These are phyloP conservation scores for Aspergillus transmontanensis DNA, from an alignment of 2,329 filamentous ascomycete species.

Conservation along the genomic window DNA sequence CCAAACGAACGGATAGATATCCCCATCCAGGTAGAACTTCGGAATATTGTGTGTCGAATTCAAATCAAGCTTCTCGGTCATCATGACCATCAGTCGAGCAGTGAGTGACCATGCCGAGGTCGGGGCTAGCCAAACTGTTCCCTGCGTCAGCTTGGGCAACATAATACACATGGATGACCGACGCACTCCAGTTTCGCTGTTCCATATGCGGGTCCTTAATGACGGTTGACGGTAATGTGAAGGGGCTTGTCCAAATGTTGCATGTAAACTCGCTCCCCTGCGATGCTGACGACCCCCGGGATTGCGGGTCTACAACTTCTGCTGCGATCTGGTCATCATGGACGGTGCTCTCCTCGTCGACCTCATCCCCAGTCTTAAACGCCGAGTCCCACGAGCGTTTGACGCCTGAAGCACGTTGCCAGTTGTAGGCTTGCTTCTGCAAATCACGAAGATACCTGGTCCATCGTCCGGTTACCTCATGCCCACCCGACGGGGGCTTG, in stretches of 20 bases:
- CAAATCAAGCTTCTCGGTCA: background rate
- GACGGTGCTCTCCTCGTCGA: background rate
- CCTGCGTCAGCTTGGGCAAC: background rate
- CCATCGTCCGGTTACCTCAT: background rate
- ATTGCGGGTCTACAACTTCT: background rate
- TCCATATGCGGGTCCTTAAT: background rate
- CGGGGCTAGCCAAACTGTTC: background rate
- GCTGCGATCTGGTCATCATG: background rate
- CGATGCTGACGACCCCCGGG: background rate
- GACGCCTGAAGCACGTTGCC: background rate
- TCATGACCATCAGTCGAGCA: background rate
- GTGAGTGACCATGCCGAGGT: background rate
- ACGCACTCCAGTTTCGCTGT: background rate
- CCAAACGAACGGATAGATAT: background rate
- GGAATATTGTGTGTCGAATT: background rate
- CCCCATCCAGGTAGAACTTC: background rate
- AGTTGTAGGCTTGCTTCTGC: background rate
- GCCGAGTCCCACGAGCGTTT: background rate
- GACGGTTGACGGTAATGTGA: background rate
- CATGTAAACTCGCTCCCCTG: background rate
- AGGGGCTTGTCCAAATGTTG: background rate
- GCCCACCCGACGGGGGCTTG: background rate
- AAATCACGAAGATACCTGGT: background rate
- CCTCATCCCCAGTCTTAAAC: background rate
- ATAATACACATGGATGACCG: background rate